Evolutionary conservation across 2,329 filamentous ascomycete species (phyloP), one percentile per base, ranked within the genome.

Genomic region (Cercospora sojina): DNA sequence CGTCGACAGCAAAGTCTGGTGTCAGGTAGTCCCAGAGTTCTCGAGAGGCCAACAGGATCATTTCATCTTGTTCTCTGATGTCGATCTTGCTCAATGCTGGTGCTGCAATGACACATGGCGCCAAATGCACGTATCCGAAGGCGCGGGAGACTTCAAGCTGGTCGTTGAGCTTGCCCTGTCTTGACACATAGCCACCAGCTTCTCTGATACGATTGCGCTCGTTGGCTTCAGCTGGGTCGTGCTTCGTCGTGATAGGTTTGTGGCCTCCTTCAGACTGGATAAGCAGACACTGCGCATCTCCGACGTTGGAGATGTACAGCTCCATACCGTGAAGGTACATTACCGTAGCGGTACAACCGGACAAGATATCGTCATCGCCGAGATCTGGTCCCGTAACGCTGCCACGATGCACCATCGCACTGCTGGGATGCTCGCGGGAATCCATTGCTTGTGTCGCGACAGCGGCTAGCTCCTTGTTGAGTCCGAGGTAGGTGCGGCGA

Each of bases 1-100:
- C 89, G 77, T 99, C 96, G 25, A 97, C 93, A 8, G 96, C 91
- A 62, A 98, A 87, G 63, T 95, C 92, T 2, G 93, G 92, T 0
- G 91, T 90, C 10, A 99, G 85, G 77, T 93, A 97, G 70, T 98
- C 93, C 95, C 95, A 99, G 9, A 99, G 86, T 76, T 99, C 94
- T 70, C 88, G 89, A 6, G 93, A 97, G 2, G 93, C 95, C 66
- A 99, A 84, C 60, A 99, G 81, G 62, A 99, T 90, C 81, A 96
- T 94, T 78, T 99, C 95, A 76, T 99, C 94, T 65, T 92, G 89
- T 70, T 97, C 92, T 57, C 88, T 89, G 63, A 98, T 85, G 1
- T 88, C 90, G 68, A 93, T 84, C 69, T 93, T 90, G 71, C 87
- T 86, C 59, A 97, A 89, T 74, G 96, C 86, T 2, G 95, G 95